Percentiles rank a stretch among this genome's conserved stretches.
phyloP scores from a whole-genome alignment of 1,139 yeast genomes.

The Spathaspora sp. region DNA sequence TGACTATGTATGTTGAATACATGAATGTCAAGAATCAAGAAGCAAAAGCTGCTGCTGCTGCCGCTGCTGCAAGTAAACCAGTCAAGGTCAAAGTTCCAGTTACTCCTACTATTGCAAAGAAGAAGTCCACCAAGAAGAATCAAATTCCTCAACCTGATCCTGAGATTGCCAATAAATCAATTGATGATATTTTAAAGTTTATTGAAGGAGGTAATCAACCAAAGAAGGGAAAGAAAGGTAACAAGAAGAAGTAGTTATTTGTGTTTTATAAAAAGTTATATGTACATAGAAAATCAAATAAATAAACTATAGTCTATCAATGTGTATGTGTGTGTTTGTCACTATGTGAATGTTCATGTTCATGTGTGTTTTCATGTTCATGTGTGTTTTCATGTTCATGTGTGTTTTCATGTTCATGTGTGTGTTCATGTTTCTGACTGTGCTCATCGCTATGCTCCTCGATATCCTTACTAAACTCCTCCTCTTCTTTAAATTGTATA shows the following conservation, averaged over 20 bases:
- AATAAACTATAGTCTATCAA: constrained; percentile 5
- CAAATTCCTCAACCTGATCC: constrained; percentile 44
- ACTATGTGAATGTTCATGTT: too few relatives aligned
- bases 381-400: constrained; percentile 14
- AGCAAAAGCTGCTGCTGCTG: constrained; percentile 20
- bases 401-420: constrained; percentile 13
- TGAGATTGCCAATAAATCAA: constrained; percentile 56
- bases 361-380: too few relatives aligned
- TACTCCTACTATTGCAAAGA: constrained; percentile 16
- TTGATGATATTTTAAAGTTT: constrained; percentile 66
- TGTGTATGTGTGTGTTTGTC: too few relatives aligned
- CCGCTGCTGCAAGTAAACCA: constrained; percentile 9
- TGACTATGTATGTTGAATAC: constrained; percentile 41
- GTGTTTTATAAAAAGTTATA: constrained; percentile 1
- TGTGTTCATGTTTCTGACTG: constrained; percentile 12
- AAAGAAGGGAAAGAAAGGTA: constrained; percentile 15
- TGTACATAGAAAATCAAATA: constrained; percentile 1
- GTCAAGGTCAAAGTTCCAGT: constrained; percentile 1
- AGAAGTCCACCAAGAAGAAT: constrained; percentile 24
- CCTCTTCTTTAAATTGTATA: constrained; percentile 14
- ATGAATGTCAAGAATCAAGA: constrained; percentile 31
- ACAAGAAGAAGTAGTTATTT: constrained; percentile 14
- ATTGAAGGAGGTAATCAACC: constrained; percentile 51
- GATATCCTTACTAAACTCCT: constrained; percentile 6
- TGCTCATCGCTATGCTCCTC: constrained; percentile 6